These are phyloP conservation scores for Lentinula guzmanii DNA, from an alignment of 768 basidiomycete species.

Conservation along the genomic window DNA sequence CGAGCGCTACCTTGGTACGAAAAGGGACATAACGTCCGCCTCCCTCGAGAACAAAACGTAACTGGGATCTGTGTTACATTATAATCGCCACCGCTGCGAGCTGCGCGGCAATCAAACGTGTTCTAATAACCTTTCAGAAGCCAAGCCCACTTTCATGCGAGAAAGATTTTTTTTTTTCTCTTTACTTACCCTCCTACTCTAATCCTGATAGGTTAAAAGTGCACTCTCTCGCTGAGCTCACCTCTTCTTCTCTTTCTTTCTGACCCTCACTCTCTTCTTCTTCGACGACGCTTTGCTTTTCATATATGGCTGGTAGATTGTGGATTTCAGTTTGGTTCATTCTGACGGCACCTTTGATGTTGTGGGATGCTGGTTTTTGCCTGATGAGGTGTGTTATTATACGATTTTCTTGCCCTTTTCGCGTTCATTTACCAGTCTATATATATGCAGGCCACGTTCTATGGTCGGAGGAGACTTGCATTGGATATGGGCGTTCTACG, in stretches of 20 bases:
- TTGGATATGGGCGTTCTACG: conserved; percentile 88
- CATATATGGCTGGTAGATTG: background rate
- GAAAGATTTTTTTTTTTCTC: background rate
- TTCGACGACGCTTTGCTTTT: background rate
- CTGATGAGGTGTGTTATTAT: conserved; percentile 57
- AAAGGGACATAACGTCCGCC: background rate
- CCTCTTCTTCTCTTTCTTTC: background rate
- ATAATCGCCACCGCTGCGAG: background rate
- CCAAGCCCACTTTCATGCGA: background rate
- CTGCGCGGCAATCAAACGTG: conserved; percentile 6
- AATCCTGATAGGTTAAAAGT: background rate
- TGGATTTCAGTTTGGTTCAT: conserved; percentile 1
- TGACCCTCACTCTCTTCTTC: background rate
- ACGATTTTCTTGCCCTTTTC: conserved; percentile 2
- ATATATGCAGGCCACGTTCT: conserved; percentile 10
- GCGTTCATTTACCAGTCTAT: background rate
- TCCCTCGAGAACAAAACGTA: background rate
- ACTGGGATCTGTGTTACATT: background rate
- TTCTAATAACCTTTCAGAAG: conserved; percentile 2
- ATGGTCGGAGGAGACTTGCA: conserved; percentile 73
- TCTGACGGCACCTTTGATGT: conserved; percentile 33
- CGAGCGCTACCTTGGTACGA: background rate
- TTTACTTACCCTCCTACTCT: background rate
- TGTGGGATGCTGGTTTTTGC: conserved; percentile 82
- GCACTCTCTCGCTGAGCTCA: background rate